Evolutionary conservation across 768 basidiomycete genomes (phyloP), one percentile per base, ranked within the genome.

Genomic region (Rubroboletus satanas): DNA sequence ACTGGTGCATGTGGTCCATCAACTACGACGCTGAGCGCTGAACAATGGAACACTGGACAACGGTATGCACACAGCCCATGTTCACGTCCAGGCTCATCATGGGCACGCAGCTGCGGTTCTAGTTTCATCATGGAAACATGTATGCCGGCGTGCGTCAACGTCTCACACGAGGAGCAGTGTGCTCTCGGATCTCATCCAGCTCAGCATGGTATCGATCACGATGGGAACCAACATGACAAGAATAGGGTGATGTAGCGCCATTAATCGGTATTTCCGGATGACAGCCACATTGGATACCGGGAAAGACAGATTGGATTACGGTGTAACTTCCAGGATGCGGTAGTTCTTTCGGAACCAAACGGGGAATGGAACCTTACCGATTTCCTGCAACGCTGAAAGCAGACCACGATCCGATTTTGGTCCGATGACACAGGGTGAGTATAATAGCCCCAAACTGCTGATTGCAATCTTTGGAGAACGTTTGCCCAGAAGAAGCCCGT

Each of bases 71-170:
- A 36, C 8, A 53, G 31, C 8, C 7, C 45, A 28, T 28, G 18
- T 46, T 29, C 57, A 55, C 37, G 51, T 50, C 51, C n/a, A 23
- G n/a, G 45, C 29, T 50, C 33, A 49, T 29, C 51, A 43, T 39
- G 28, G 32, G 39, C 31, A 43, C 36, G n/a, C 7, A 23, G 5
- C 36, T 18, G 14, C 11, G 12, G 18, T 58, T 37, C 18, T 18
- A 15, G 17, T 23, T 18, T 15, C 21, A 9, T 32, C 26, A 37
- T 21, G 36, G 33, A 33, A 15, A 29, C 2, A 17, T 18, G 18
- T 31, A 28, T 31, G 9, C 39, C 7, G 26, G 28, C 18, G 10
- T 35, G 47, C 23, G 23, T 33, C 36, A 47, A 31, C 18, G 15
- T 37, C 36, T 23, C 48, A 4, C n/a, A 31, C 21, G 23, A 26